phyloP scores from a whole-genome alignment of 441 rosid species.

The Biscutella laevigata region DNA sequence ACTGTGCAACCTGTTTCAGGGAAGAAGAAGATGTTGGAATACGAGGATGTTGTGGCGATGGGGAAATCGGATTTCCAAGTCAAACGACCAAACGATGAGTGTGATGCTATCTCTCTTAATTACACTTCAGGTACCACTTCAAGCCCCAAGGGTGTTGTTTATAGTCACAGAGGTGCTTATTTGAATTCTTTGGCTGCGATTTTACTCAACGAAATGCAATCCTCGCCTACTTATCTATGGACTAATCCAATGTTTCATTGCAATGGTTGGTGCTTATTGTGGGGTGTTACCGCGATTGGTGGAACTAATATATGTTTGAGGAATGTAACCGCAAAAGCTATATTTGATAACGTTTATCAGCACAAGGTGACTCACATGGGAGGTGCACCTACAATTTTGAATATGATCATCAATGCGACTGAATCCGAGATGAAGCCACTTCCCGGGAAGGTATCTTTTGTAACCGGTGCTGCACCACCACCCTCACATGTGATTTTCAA shows the following conservation, averaged over 20 bases:
- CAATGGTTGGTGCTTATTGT: constrained; percentile 64
- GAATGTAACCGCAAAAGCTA: constrained; percentile 42
- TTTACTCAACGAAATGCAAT: constrained; percentile 40
- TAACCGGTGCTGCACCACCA: constrained; percentile 65
- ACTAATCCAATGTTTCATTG: constrained; percentile 75
- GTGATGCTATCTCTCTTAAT: constrained; percentile 57
- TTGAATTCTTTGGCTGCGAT: constrained; percentile 50
- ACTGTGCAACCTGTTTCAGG: background rate
- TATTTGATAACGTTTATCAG: constrained; percentile 36
- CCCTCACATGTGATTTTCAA: constrained; percentile 47
- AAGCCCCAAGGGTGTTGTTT: constrained; percentile 67
- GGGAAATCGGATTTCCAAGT: constrained; percentile 38
- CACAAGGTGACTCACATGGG: constrained; percentile 59
- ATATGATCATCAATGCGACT: constrained; percentile 48
- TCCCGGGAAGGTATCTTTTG: constrained; percentile 41
- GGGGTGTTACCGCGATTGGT: constrained; percentile 64
- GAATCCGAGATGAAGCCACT: constrained; percentile 34
- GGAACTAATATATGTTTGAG: constrained; percentile 56
- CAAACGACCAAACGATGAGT: constrained; percentile 42
- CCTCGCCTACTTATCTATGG: constrained; percentile 54
- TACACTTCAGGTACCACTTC: constrained; percentile 81
- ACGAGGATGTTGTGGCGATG: constrained; percentile 41
- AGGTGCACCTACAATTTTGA: constrained; percentile 66
- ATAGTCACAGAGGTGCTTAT: constrained; percentile 65
- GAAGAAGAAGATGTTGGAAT: constrained; percentile 25